Evolutionary conservation across 257 asterid genomes (phyloP).

Genomic region (Scutellaria minor): DNA sequence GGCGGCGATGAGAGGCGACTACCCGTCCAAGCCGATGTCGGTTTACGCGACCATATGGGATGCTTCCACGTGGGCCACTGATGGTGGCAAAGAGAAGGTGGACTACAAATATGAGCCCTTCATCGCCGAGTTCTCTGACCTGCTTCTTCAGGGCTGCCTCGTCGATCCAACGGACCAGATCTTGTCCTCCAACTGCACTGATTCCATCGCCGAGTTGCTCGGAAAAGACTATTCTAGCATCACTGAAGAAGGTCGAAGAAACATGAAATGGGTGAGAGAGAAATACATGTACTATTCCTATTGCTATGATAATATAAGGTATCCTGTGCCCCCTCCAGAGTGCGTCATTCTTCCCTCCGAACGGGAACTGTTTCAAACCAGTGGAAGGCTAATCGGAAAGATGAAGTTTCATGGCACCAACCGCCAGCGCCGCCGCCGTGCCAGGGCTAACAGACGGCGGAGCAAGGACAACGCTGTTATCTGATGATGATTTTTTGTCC

Average conservation of each 20-base stretch:
- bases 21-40: slow-evolving; percentile 92
- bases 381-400: slow-evolving; percentile 64
- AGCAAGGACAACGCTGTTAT: neutral
- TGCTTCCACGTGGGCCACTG: slow-evolving; percentile 92
- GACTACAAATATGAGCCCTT: slow-evolving; percentile 76
- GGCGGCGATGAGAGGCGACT: slow-evolving; percentile 70
- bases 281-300: slow-evolving; percentile 79
- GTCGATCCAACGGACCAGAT: slow-evolving; percentile 81
- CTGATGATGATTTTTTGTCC: neutral
- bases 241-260: slow-evolving; percentile 41
- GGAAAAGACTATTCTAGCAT: slow-evolving; percentile 49
- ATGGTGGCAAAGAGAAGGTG: slow-evolving; percentile 83
- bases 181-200: slow-evolving; percentile 73
- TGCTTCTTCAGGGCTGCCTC: slow-evolving; percentile 75
- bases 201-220: slow-evolving; percentile 35
- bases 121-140: slow-evolving; percentile 63
- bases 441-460: neutral
- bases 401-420: slow-evolving; percentile 62
- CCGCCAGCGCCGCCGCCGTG: slow-evolving; percentile 34
- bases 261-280: slow-evolving; percentile 70
- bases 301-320: slow-evolving; percentile 77
- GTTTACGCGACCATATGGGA: slow-evolving; percentile 96
- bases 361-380: slow-evolving; percentile 50
- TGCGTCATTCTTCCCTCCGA: slow-evolving; percentile 72
- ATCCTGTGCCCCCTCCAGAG: slow-evolving; percentile 72